A percentile compares a stretch with the other conserved stretches of the same genome.
These are phyloP conservation scores for Omphalotus guepiniiformis DNA, from an alignment of 768 basidiomycete genomes.

Conservation along the genomic window DNA sequence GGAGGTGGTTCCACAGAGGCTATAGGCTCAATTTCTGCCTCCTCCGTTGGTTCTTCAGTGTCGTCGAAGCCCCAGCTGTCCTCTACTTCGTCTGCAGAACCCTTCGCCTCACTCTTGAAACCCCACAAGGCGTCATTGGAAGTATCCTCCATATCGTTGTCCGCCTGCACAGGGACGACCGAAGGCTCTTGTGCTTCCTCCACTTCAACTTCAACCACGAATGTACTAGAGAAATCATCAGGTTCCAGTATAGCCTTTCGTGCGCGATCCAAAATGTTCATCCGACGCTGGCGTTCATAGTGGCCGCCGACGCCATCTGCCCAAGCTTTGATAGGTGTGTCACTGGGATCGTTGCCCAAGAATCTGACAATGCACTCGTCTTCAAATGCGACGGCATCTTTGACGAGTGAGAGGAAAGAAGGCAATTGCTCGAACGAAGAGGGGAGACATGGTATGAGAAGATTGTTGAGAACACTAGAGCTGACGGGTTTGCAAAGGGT, in stretches of 20 bases:
- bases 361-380: slow-evolving; percentile 43
- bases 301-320: slow-evolving; percentile 61
- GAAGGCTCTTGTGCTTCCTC: slow-evolving; percentile 25
- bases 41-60: slow-evolving; percentile 35
- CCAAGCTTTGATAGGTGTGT: slow-evolving; percentile 64
- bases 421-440: slow-evolving; percentile 57
- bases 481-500: slow-evolving; percentile 60
- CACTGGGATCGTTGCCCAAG: slow-evolving; percentile 43
- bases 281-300: slow-evolving; percentile 75
- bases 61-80: slow-evolving; percentile 20
- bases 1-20: slow-evolving; percentile 13
- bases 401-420: slow-evolving; percentile 53
- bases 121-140: slow-evolving; percentile 28
- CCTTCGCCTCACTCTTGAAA: neutral
- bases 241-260: slow-evolving; percentile 48
- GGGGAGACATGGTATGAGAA: slow-evolving; percentile 71
- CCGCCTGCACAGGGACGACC: slow-evolving; percentile 26
- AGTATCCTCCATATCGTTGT: slow-evolving; percentile 47
- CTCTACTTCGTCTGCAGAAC: slow-evolving; percentile 7
- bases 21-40: slow-evolving; percentile 13
- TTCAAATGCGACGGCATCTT: slow-evolving; percentile 67
- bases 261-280: slow-evolving; percentile 59
- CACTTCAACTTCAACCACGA: slow-evolving; percentile 33
- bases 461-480: slow-evolving; percentile 54
- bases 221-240: slow-evolving; percentile 34